Percentiles rank a stretch among this genome's conserved stretches.
These are phyloP conservation scores for Xerocomus alliaceus DNA, from an alignment of 1,284 basidiomycete species.

Conservation along the genomic window DNA sequence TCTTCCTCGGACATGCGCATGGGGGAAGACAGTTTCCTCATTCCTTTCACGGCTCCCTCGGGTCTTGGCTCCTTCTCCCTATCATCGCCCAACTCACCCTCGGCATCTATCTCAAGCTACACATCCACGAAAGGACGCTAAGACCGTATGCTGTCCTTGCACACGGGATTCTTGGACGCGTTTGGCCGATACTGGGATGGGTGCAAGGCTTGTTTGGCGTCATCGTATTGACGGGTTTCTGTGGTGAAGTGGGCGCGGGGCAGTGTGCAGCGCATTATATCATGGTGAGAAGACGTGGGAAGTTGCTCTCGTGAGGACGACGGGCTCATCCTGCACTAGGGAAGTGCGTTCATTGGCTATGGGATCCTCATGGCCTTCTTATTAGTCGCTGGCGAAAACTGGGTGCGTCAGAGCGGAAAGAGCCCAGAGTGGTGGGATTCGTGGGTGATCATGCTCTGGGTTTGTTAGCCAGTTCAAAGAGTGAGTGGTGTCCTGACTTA, in stretches of 20 bases:
- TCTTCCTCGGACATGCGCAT: constrained; percentile 83
- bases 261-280: constrained; percentile 93
- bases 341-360: constrained; percentile 88
- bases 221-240: constrained; percentile 71
- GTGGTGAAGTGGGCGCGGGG: constrained; percentile 72
- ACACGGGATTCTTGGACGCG: constrained; percentile 86
- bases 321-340: constrained; percentile 42
- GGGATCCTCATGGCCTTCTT: constrained; percentile 85
- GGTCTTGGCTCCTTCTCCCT: constrained; percentile 71
- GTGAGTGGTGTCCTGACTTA: not conserved
- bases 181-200: constrained; percentile 90
- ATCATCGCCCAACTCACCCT: constrained; percentile 72
- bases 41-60: constrained; percentile 75
- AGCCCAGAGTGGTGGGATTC: constrained; percentile 94
- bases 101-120: constrained; percentile 92
- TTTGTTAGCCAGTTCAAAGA: constrained; percentile 45
- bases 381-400: constrained; percentile 82
- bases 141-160: constrained; percentile 75
- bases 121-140: constrained; percentile 82
- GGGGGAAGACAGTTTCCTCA: constrained; percentile 74
- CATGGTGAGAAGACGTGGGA: constrained; percentile 58
- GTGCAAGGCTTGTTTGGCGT: constrained; percentile 81
- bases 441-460: constrained; percentile 89
- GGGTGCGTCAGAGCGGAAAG: constrained; percentile 73
- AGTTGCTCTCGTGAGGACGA: not conserved